Base-by-base conservation (phyloP, 768 basidiomycete species). In the Agaricus sinodeliciosus region DNA sequence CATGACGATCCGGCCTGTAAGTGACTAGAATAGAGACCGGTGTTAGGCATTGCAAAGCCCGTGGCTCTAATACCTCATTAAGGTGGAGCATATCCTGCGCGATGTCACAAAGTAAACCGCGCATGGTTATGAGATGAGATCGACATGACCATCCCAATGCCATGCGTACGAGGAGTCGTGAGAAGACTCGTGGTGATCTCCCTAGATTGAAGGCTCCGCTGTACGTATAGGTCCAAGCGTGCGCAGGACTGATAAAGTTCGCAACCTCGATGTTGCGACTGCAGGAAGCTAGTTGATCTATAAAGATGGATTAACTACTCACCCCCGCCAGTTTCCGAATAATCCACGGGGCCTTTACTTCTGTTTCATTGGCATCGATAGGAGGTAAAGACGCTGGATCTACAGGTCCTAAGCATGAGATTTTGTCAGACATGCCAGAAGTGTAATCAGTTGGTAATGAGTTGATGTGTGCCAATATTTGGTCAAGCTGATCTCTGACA, bases 271-370 rank as follows among this genome's bases (percentile, higher is more conserved):
- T 8, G 31, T 31, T 1, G 31, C 31, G 31, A 5, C 8, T 31
- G 2, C 31, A 31, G 2, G 31, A 7, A 8, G 31, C 11, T 31
- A 27, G 43, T 40, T 7, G 19, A 54, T 9, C 22, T 22, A 22
- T 22, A 22, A 48, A 48, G 43, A 11, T 25, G 48, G 55, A 53
- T 51, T 2, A 35, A 46, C 41, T n/a, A 72, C 78, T 61, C 64
- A 82, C 82, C 56, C 81, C 82, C 18, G 79, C 79, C 3, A 85
- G 73, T 65, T 82, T 84, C 49, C 82, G 68, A 35, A 85, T 69
- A 51, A 83, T 77, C 82, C 82, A 84, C 56, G 80, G 79, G 13
- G 78, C 78, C 6, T 72, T 60, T 51, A 79, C 79, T 64, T 85
- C 79, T 47, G 70, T 69, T 64, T 84, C 82, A 41, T 61, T 11